Evolutionary conservation across 306 rosid species (phyloP).

Genomic region (Albizia julibrissin): DNA sequence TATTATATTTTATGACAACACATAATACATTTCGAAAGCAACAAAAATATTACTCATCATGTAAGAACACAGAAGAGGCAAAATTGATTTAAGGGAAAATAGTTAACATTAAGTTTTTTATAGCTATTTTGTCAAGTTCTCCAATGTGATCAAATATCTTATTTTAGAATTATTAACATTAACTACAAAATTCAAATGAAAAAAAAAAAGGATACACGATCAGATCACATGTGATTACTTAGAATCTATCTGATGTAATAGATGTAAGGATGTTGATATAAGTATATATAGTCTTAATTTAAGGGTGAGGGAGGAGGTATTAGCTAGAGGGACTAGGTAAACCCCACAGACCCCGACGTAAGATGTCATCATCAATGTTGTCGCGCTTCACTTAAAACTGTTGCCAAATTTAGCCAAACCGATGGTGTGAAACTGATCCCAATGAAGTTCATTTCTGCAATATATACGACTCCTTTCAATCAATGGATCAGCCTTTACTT

Average conservation of each 20-base stretch:
- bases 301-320: too few species aligned
- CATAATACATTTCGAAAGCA: neutral
- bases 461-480: constrained; percentile 42
- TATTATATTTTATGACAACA: too few species aligned
- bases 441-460: constrained; percentile 38
- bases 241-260: too few species aligned
- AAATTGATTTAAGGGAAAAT: neutral
- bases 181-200: too few species aligned
- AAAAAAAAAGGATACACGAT: too few species aligned
- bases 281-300: too few species aligned
- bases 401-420: constrained; percentile 43
- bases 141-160: too few species aligned
- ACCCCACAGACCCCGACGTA: neutral
- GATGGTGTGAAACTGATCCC: constrained; percentile 29
- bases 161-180: too few species aligned
- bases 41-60: neutral
- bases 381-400: constrained; percentile 34
- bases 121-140: too few species aligned
- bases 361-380: constrained; percentile 32
- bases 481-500: constrained; percentile 41
- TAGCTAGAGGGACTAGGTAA: neutral
- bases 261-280: too few species aligned
- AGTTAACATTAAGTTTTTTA: too few species aligned
- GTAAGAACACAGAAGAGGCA: neutral
- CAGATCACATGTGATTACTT: too few species aligned